A percentile compares a stretch with the other conserved stretches of the same genome.
Evolutionary conservation across 2,329 filamentous ascomycete species (phyloP).

Genomic region (Cladorrhinum sp.): DNA sequence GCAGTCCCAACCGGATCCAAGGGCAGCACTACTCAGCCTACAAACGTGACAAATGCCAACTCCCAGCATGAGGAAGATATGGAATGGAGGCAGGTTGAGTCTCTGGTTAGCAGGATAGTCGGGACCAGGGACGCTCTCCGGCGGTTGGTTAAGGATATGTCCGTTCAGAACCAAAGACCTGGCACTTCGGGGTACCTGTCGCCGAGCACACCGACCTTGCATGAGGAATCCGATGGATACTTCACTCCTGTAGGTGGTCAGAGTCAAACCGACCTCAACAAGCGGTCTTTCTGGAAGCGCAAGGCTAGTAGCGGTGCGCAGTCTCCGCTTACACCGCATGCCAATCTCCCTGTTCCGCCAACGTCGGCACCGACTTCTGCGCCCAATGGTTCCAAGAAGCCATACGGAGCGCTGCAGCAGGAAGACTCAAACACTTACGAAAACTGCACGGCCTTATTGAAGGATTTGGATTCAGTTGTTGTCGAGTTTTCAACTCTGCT

Average conservation of each 20-base stretch:
- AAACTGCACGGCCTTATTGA: slow-evolving; percentile 77
- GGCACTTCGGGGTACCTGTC: slow-evolving; percentile 38
- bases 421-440: slow-evolving; percentile 71
- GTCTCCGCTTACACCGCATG: slow-evolving; percentile 41
- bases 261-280: slow-evolving; percentile 31
- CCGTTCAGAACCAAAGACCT: slow-evolving; percentile 46
- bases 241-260: slow-evolving; percentile 38
- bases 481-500: slow-evolving; percentile 77
- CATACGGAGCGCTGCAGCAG: slow-evolving; percentile 38
- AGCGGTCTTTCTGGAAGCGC: slow-evolving; percentile 85
- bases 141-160: slow-evolving; percentile 80
- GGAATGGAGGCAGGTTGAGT: slow-evolving; percentile 85
- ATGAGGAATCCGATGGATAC: slow-evolving; percentile 56
- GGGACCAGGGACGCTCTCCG: slow-evolving; percentile 86
- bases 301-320: slow-evolving; percentile 64
- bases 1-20: slow-evolving; percentile 23
- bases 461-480: slow-evolving; percentile 80
- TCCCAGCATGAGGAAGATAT: slow-evolving; percentile 60
- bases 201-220: slow-evolving; percentile 38
- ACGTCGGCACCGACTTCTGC: slow-evolving; percentile 42
- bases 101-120: slow-evolving; percentile 79
- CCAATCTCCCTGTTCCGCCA: slow-evolving; percentile 39
- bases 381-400: slow-evolving; percentile 33
- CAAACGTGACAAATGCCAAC: slow-evolving; percentile 30
- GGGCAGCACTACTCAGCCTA: slow-evolving; percentile 12